A percentile compares a stretch with the other conserved stretches of the same genome.
These are phyloP conservation scores for Saxispiralis lemnorum DNA, from an alignment of 495 filamentous ascomycete genomes.

Conservation along the genomic window DNA sequence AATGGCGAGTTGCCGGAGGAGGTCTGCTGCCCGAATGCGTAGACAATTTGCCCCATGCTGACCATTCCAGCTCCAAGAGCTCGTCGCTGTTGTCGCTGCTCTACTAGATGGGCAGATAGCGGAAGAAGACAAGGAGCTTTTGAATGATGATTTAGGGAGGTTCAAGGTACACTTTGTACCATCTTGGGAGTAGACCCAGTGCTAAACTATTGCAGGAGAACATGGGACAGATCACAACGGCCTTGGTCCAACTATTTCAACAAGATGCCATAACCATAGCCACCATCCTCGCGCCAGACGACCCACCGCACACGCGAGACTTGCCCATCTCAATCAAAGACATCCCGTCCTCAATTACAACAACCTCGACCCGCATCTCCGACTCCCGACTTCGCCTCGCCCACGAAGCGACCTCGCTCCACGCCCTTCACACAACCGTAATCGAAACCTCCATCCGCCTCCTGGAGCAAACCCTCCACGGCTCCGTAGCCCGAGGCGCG, in stretches of 20 bases:
- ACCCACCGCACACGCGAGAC: not conserved
- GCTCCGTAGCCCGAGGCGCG: slow-evolving; percentile 38
- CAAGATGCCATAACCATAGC: not conserved
- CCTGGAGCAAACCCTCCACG: slow-evolving; percentile 48
- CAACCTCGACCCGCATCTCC: not conserved
- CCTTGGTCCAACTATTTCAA: not conserved
- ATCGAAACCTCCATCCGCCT: slow-evolving; percentile 18
- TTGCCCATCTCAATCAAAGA: not conserved
- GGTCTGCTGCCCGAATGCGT: not conserved
- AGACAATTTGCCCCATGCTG: not conserved
- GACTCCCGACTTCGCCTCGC: slow-evolving; percentile 4
- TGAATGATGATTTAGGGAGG: slow-evolving; percentile 6
- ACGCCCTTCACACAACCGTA: slow-evolving; percentile 13
- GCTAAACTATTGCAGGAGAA: not conserved
- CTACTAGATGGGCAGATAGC: slow-evolving; percentile 4
- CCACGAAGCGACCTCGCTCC: not conserved
- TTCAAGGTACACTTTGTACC: slow-evolving; percentile 2
- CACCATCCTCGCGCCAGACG: not conserved
- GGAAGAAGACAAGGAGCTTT: slow-evolving; percentile 5
- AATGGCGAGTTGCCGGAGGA: slow-evolving; percentile 7
- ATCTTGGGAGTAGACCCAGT: no score
- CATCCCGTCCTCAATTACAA: not conserved
- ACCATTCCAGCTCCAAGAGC: slow-evolving; percentile 5
- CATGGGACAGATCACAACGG: not conserved
- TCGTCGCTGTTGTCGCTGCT: slow-evolving; percentile 6